Base-by-base conservation (phyloP, 2,329 filamentous ascomycete genomes). In the Cytospora schulzeri region DNA sequence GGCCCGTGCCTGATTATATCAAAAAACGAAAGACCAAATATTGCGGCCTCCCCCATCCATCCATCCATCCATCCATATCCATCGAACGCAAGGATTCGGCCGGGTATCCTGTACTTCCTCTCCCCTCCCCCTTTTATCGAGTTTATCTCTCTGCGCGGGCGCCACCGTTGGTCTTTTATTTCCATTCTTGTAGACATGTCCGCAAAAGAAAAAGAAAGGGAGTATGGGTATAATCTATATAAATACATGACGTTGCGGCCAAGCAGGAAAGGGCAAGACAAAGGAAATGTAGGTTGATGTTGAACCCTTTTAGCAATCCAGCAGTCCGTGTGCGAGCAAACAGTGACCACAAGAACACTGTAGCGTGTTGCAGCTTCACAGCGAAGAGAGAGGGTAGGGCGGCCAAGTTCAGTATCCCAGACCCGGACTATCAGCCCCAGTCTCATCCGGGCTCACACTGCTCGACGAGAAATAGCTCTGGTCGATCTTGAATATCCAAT, bases 401-500 rank as follows among this genome's bases (percentile, higher is more conserved):
- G 24, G 17, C 29, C 12, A 29, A n/a, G 24, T 33, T 56, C 41
- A 56, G 52, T 62, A 62, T 4, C 41, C 55, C 54, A 53, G 15
- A 14, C 59, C 59, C 48, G 78, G 78, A 63, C 77, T 80, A 35
- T 73, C 77, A 24, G 75, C 72, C 19, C 75, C 75, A 67, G 77
- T 81, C 51, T 72, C 73, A 50, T 70, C 76, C 2, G 54, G 58
- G 15, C 65, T 67, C 51, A 68, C 70, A 67, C 80, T 83, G 62
- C 76, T 79, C 14, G 77, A 80, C 41, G 82, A 80, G 71, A 84
- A 76, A 69, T 84, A 87, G 59, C 89, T 91, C 80, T 97, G 91
- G 77, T 99, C 95, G 70, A 99, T 92, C 72, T 91, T 90, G 76
- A 96, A 85, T 70, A 99, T 97, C 95, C 95, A 99, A 75, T 98